Evolutionary conservation across 148 eudicot genomes (phyloP), one percentile per base, ranked within the genome.

Genomic region (Cornus controversa): DNA sequence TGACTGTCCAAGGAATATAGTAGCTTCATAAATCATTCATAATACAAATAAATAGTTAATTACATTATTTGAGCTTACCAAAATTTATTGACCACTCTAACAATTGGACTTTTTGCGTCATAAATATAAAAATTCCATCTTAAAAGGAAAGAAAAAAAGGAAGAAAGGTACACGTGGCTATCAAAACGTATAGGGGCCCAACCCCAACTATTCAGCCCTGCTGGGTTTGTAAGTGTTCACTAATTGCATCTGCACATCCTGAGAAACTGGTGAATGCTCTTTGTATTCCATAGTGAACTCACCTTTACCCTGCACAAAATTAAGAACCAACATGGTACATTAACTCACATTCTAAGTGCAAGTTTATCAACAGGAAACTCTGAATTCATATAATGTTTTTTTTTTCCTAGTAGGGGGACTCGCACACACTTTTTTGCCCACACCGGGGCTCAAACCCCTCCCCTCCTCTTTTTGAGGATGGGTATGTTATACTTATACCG

Each of bases 281-380:
- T 89, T 89, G 84, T 96, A 96, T 79, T 96, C 99, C 99, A 96
- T 96, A 15, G 98, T 88, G 81, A 93, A 96, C 83, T 96, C 99
- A 25, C 98, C 99, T 83, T 95, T 95, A 25, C 99, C 99, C 99
- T 96, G 90, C 69, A 67, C 11, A 26, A 36, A 50, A 80, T 8
- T 27, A 36, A 45, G n/a, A 36, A 63, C 75, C 70, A 72, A 76
- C 26, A 60, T 60, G 10, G n/a, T 10, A 66, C 25, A 69, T 36
- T 24, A 26, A 25, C 57, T 5, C 77, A 73, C 6, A 53, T 20
- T 66, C 15, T 16, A 25, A 54, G 11, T 66, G 71, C 31, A 53
- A 53, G 63, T 42, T 64, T 10, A 45, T 42, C n/a, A 64, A 40
- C 4, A 29, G 8, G 45, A 63, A 34, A 37, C 23, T 36, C 8